These are phyloP conservation scores for Cladosporium velox DNA, from an alignment of 2,329 filamentous ascomycete species.

Conservation along the genomic window DNA sequence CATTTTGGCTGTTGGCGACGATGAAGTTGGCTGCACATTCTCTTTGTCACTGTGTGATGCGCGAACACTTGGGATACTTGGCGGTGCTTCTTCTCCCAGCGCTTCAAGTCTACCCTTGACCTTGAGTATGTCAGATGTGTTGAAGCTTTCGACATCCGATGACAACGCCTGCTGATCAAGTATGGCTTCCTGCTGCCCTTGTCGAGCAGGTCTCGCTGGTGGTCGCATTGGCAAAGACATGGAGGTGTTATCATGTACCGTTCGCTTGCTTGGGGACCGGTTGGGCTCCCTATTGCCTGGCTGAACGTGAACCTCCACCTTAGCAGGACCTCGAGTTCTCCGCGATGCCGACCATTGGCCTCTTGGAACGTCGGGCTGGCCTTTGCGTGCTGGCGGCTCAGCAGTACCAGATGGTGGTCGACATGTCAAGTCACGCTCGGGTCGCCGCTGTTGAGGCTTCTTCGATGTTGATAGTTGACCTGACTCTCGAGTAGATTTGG, in stretches of 20 bases:
- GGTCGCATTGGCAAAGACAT: not conserved
- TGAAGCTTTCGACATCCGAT: slow-evolving; percentile 4
- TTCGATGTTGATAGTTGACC: not conserved
- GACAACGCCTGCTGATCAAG: not conserved
- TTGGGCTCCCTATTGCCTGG: not conserved
- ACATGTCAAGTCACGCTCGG: not conserved
- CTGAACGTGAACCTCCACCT: not conserved
- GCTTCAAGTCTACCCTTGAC: slow-evolving; percentile 3
- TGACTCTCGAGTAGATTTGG: not conserved
- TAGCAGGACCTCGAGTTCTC: not conserved
- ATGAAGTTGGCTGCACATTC: not conserved
- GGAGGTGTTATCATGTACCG: slow-evolving; percentile 9
- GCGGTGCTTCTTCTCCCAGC: not conserved
- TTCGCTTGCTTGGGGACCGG: not conserved
- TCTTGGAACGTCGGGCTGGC: not conserved
- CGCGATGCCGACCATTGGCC: not conserved
- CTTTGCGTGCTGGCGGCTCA: not conserved
- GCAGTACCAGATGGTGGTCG: not conserved
- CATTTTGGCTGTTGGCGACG: slow-evolving; percentile 2
- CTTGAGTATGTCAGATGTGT: slow-evolving; percentile 16
- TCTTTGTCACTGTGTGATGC: slow-evolving; percentile 1
- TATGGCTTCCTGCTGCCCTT: not conserved
- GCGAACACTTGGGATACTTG: not conserved
- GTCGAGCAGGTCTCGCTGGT: not conserved
- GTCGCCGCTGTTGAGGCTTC: not conserved